phyloP scores from a whole-genome alignment of 768 basidiomycete species.

The Leccinum ochraceum region DNA sequence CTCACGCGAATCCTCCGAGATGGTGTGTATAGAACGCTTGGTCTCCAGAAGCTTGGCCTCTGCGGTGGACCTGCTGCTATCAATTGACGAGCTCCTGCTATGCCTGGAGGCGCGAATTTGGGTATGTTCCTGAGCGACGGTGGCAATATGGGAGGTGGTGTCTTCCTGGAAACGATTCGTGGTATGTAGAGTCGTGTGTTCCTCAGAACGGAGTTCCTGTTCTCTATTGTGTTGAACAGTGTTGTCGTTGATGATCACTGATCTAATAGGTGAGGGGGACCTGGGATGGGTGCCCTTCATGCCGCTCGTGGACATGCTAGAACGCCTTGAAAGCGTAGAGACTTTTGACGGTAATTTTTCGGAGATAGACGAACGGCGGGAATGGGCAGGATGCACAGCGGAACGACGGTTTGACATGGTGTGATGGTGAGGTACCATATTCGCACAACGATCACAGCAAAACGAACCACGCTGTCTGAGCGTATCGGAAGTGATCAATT shows the following conservation, averaged over 20 bases:
- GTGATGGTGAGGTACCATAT: conserved; percentile 35
- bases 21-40: conserved; percentile 31
- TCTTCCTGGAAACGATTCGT: conserved; percentile 19
- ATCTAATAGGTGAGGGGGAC: conserved; percentile 16
- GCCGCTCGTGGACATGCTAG: conserved; percentile 14
- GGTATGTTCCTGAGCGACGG: conserved; percentile 12
- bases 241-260: conserved; percentile 13
- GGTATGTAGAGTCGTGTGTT: conserved; percentile 12
- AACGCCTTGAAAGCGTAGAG: conserved; percentile 22
- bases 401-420: conserved; percentile 30
- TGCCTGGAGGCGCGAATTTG: conserved; percentile 15
- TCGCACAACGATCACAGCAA: conserved; percentile 37
- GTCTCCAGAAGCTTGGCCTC: conserved; percentile 22
- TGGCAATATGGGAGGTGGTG: conserved; percentile 9
- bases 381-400: conserved; percentile 24
- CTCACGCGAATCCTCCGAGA: conserved; percentile 32
- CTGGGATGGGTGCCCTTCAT: conserved; percentile 1
- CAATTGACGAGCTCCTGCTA: conserved; percentile 19
- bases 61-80: conserved; percentile 15
- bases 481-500: conserved; percentile 17
- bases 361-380: conserved; percentile 28
- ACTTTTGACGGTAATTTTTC: conserved; percentile 17
- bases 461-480: conserved; percentile 31
- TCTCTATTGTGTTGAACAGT: conserved; percentile 8
- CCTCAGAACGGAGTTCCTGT: conserved; percentile 22